Evolutionary conservation across 1,284 basidiomycete species (phyloP).

Genomic region (Boletellus deceptivus): DNA sequence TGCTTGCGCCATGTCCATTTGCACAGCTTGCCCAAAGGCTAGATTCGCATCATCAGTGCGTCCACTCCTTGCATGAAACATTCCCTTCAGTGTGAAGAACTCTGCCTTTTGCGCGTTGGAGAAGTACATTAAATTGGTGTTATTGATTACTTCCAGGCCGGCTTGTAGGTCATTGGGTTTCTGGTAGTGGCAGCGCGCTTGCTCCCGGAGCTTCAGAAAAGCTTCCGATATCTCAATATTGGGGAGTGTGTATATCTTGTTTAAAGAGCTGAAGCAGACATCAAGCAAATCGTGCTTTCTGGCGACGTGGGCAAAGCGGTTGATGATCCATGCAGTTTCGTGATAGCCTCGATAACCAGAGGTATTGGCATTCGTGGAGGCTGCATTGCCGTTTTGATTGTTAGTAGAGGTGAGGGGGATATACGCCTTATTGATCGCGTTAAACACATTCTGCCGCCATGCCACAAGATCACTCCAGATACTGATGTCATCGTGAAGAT

Average conservation of each 20-base stretch:
- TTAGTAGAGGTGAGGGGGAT: slow-evolving; percentile 79
- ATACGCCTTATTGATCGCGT: slow-evolving; percentile 97
- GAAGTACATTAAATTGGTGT: slow-evolving; percentile 99
- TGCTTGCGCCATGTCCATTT: slow-evolving; percentile 92
- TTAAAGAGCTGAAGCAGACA: slow-evolving; percentile 93
- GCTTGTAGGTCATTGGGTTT: slow-evolving; percentile 91
- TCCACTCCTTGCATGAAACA: slow-evolving; percentile 92
- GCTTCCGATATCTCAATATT: slow-evolving; percentile 99
- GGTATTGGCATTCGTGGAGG: slow-evolving; percentile 68
- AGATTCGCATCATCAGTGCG: slow-evolving; percentile 90
- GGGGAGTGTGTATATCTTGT: slow-evolving; percentile 97
- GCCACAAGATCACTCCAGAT: slow-evolving; percentile 98
- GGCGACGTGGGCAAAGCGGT: slow-evolving; percentile 99
- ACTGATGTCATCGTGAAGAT: slow-evolving; percentile 96
- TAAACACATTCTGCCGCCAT: slow-evolving; percentile 92
- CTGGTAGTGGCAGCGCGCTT: slow-evolving; percentile 99
- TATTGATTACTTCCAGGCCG: slow-evolving; percentile 98
- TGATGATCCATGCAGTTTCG: slow-evolving; percentile 99
- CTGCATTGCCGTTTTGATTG: slow-evolving; percentile 46
- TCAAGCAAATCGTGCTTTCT: slow-evolving; percentile 96
- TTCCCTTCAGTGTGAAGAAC: slow-evolving; percentile 99
- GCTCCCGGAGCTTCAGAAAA: slow-evolving; percentile 97
- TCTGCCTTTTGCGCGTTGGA: slow-evolving; percentile 94
- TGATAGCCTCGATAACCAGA: slow-evolving; percentile 99
- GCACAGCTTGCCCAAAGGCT: slow-evolving; percentile 93